Evolutionary conservation across 306 rosid genomes (phyloP), one percentile per base, ranked within the genome.

Genomic region (Potentilla sterilis): DNA sequence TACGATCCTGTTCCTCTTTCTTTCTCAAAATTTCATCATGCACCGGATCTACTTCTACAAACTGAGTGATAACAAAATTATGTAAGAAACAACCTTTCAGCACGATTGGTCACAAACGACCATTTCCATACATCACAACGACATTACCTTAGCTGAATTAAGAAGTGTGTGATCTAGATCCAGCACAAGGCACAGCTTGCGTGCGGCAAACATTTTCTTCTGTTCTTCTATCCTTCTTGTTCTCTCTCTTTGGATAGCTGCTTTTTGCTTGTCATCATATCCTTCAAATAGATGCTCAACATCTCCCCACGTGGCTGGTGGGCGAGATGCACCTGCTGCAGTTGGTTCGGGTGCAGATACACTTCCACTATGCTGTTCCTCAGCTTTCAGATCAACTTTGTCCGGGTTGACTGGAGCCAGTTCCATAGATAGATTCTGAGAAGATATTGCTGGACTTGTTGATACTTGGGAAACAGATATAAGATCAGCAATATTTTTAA

Each of bases 151-250:
- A 4, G 99, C 99, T 54, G 99, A 96, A 92, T 96, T 96, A 70
- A 96, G 96, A 78, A 96, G 97, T 9, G 99, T 96, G 83, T 96
- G 99, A 84, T 96, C 99, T 67, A 96, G 85, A 86, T 96, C 99
- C 89, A 96, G 85, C 67, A 96, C 99, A 72, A 96, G 99, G 82
- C 98, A 96, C 59, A 96, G 86, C 86, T 96, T 96, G 75, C 74
- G 86, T 68, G 89, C 88, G 40, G 96, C 86, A 84, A 96, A 92
- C 98, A 96, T 89, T 85, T 96, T 92, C 79, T 89, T 96, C 83
- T 96, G 99, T 78, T 96, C 99, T 42, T 84, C 93, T 4, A 96
- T 82, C 83, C 99, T 87, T 87, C 99, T 92, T 63, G 92, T 74
- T 83, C 99, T 90, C 89, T 96, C 99, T 81, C 89, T 92, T 77